phyloP scores from a whole-genome alignment of 1,139 yeast species.

The Yamadazyma triangularis region DNA sequence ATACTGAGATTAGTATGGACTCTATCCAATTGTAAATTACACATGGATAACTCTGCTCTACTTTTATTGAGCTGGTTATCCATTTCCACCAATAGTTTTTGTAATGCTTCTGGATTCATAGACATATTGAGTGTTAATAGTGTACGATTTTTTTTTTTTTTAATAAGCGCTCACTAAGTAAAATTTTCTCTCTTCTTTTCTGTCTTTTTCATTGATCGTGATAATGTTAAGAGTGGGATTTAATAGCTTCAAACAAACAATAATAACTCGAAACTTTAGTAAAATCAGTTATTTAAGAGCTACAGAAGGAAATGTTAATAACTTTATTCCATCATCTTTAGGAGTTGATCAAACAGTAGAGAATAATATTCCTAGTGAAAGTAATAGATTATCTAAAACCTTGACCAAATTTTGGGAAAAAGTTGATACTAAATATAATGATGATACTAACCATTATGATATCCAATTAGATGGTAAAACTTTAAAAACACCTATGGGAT shows the following conservation, averaged over 20 bases:
- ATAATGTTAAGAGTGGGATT: slow-evolving; percentile 9
- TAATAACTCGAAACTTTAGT: not conserved
- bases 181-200: too few relatives aligned
- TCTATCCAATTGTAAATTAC: slow-evolving; percentile 54
- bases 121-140: slow-evolving; percentile 14
- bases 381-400: slow-evolving; percentile 69
- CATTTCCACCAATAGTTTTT: slow-evolving; percentile 56
- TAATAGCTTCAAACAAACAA: slow-evolving; percentile 1
- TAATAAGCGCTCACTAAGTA: too few relatives aligned
- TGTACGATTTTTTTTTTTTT: slow-evolving; percentile 1
- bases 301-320: slow-evolving; percentile 7
- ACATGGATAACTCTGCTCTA: slow-evolving; percentile 61
- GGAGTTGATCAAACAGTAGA: slow-evolving; percentile 46
- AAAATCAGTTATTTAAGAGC: slow-evolving; percentile 3
- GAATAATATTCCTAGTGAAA: slow-evolving; percentile 52
- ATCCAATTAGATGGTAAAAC: slow-evolving; percentile 72
- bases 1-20: slow-evolving; percentile 55
- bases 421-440: slow-evolving; percentile 45
- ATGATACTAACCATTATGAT: slow-evolving; percentile 29
- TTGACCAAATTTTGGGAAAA: slow-evolving; percentile 81
- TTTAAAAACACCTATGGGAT: slow-evolving; percentile 81
- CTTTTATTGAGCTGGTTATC: slow-evolving; percentile 56
- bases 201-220: not conserved
- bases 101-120: slow-evolving; percentile 49
- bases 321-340: slow-evolving; percentile 6